These are phyloP conservation scores for Papiliotrema fonsecae DNA, from an alignment of 1,284 basidiomycete species.

Conservation along the genomic window DNA sequence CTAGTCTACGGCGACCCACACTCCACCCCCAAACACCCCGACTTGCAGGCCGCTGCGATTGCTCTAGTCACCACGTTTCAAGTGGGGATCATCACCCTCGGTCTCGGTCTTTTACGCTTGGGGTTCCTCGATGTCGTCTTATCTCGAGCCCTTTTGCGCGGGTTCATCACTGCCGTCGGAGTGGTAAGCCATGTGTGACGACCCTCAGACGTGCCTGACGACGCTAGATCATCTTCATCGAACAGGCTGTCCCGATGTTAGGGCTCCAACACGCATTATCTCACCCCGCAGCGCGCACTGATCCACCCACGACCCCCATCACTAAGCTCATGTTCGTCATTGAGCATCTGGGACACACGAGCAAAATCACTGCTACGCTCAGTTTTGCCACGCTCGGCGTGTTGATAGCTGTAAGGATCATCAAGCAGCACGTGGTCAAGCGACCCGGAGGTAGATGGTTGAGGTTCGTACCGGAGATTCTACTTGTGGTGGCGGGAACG, in stretches of 20 bases:
- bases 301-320: slow-evolving; percentile 51
- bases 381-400: slow-evolving; percentile 62
- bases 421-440: slow-evolving; percentile 52
- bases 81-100: slow-evolving; percentile 79
- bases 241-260: slow-evolving; percentile 60
- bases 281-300: slow-evolving; percentile 54
- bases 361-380: slow-evolving; percentile 65
- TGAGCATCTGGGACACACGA: slow-evolving; percentile 59
- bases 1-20: slow-evolving; percentile 61
- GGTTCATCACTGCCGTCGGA: slow-evolving; percentile 59
- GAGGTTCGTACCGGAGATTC: slow-evolving; percentile 77
- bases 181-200: slow-evolving; percentile 27
- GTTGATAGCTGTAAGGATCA: slow-evolving; percentile 56
- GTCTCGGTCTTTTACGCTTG: slow-evolving; percentile 79
- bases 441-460: slow-evolving; percentile 56
- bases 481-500: slow-evolving; percentile 67
- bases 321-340: slow-evolving; percentile 75
- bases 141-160: slow-evolving; percentile 74
- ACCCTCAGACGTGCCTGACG: slow-evolving; percentile 38
- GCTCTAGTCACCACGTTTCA: slow-evolving; percentile 71
- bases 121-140: slow-evolving; percentile 93
- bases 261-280: slow-evolving; percentile 64
- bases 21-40: slow-evolving; percentile 52
- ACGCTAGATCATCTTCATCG: slow-evolving; percentile 52
- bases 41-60: slow-evolving; percentile 56